These are phyloP conservation scores for Letharia columbiana DNA, from an alignment of 495 filamentous ascomycete species.

Conservation along the genomic window DNA sequence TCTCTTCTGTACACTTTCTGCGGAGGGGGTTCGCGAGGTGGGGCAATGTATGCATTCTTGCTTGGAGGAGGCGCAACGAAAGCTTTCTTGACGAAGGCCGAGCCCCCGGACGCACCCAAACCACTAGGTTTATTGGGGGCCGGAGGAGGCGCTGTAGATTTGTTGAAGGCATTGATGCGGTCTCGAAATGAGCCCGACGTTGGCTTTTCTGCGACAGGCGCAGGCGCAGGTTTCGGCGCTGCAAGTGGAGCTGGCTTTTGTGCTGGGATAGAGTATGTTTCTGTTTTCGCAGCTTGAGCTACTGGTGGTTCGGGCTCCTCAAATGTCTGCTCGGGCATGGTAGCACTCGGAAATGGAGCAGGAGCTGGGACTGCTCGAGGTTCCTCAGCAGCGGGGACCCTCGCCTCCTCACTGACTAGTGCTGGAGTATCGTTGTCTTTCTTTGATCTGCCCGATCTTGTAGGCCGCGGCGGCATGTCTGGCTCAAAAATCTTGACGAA, in stretches of 20 bases:
- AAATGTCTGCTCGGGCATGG: neutral
- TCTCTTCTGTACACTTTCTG: slow-evolving; percentile 78
- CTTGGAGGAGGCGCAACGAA: slow-evolving; percentile 94
- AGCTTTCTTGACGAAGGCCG: slow-evolving; percentile 90
- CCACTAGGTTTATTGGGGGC: slow-evolving; percentile 77
- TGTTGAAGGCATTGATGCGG: slow-evolving; percentile 96
- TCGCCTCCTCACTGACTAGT: slow-evolving; percentile 13
- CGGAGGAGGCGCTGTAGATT: slow-evolving; percentile 71
- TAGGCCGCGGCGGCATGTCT: slow-evolving; percentile 76
- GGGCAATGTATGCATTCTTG: slow-evolving; percentile 82
- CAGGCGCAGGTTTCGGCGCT: slow-evolving; percentile 42
- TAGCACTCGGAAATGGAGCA: neutral
- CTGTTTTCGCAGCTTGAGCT: neutral
- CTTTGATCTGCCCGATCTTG: slow-evolving; percentile 60
- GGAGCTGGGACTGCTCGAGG: slow-evolving; percentile 4
- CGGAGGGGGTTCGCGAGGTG: slow-evolving; percentile 53
- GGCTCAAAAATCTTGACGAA: slow-evolving; percentile 96
- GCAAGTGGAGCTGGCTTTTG: slow-evolving; percentile 22
- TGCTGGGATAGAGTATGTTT: slow-evolving; percentile 1
- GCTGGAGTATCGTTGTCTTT: slow-evolving; percentile 47
- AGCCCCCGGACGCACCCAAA: slow-evolving; percentile 45
- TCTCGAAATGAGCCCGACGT: slow-evolving; percentile 71
- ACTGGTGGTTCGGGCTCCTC: neutral
- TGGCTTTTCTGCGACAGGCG: slow-evolving; percentile 67
- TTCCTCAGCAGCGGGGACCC: slow-evolving; percentile 19